phyloP scores from a whole-genome alignment of 139 green algal genomes.

The Ettlia oleoabundans region DNA sequence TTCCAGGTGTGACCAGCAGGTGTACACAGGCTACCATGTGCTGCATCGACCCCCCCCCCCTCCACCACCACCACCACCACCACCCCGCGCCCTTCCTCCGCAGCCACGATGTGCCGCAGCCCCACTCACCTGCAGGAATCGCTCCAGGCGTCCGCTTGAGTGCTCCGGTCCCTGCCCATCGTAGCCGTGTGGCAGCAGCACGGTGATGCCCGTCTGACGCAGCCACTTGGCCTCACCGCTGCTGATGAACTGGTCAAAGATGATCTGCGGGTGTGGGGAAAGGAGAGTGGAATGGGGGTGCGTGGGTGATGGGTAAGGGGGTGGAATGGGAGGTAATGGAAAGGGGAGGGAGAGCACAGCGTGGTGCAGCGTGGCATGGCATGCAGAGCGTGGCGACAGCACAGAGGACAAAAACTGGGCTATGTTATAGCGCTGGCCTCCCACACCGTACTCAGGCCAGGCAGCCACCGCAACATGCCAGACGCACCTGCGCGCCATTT shows the following conservation, averaged over 20 bases:
- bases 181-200: constrained; percentile 97
- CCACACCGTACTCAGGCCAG: too few species aligned
- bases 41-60: background rate
- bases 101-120: background rate
- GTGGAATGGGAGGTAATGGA: too few species aligned
- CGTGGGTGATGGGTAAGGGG: background rate
- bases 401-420: too few species aligned
- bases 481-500: constrained; percentile 88
- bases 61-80: background rate
- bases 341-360: too few species aligned
- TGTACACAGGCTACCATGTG: background rate
- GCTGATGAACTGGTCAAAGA: constrained; percentile 97
- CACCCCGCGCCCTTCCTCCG: background rate
- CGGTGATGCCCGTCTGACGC: constrained; percentile 82
- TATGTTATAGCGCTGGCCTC: too few species aligned
- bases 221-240: constrained; percentile 96
- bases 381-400: too few species aligned
- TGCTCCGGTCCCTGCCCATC: constrained; percentile 98
- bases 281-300: background rate
- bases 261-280: constrained; percentile 69
- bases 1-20: too few species aligned
- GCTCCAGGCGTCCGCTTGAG: constrained; percentile 87
- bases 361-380: background rate
- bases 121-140: constrained; percentile 82
- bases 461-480: too few species aligned